Conservation (phyloP, 768 basidiomycete species). For the Clitopilus hobsonii region DNA sequence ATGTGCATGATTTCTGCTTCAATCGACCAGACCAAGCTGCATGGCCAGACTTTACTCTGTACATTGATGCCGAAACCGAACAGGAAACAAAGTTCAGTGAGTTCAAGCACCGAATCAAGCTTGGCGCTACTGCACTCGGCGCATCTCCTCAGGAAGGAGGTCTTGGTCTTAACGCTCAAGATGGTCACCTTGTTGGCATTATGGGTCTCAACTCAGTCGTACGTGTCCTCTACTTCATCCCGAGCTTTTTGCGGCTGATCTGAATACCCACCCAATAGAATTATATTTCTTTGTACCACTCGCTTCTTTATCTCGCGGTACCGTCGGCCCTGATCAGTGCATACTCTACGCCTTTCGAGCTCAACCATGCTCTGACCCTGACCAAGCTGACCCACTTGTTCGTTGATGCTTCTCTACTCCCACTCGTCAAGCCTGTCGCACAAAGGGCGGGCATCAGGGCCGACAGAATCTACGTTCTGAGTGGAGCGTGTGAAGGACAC, state of each 20-base stretch:
- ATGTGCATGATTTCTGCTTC: conserved; percentile 53
- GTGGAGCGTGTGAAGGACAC: conserved; percentile 33
- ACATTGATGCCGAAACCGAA: conserved; percentile 54
- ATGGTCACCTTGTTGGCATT: conserved; percentile 62
- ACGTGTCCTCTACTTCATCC: conserved; percentile 15
- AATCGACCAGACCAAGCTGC: conserved; percentile 46
- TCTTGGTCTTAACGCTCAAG: conserved; percentile 41
- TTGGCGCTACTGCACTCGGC: conserved; percentile 55
- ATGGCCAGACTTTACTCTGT: conserved; percentile 52
- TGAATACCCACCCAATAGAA: conserved; percentile 33
- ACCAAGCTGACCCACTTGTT: conserved; percentile 50
- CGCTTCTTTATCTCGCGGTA: conserved; percentile 41
- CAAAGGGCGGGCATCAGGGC: conserved; percentile 28
- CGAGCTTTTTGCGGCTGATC: not conserved
- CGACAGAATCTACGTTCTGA: conserved; percentile 43
- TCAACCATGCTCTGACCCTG: conserved; percentile 43
- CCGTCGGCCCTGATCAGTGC: conserved; percentile 53
- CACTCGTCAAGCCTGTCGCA: conserved; percentile 33
- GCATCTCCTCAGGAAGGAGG: conserved; percentile 46
- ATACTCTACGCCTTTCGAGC: conserved; percentile 53
- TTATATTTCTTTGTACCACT: conserved; percentile 44
- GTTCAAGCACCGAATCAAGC: conserved; percentile 44
- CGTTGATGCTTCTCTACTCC: conserved; percentile 41
- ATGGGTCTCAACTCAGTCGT: conserved; percentile 69
- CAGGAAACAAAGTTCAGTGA: conserved; percentile 39